Evolutionary conservation across 2,329 filamentous ascomycete genomes (phyloP).

Genomic region (Alternaria triticimaculans): DNA sequence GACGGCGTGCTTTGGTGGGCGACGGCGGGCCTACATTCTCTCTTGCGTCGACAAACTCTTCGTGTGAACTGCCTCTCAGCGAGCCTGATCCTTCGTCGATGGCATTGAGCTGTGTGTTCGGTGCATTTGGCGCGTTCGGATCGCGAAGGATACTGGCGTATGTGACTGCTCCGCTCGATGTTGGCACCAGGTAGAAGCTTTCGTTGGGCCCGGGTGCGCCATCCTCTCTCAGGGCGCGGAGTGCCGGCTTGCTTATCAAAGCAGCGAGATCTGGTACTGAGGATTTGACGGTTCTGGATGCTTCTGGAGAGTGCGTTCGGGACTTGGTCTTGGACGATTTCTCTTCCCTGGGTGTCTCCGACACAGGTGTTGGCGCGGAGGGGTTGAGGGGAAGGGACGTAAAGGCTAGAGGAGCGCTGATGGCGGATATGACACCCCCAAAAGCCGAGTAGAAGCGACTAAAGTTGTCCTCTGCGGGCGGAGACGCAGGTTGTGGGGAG

Average conservation of each 20-base stretch:
- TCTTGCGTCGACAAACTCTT: conserved; percentile 88
- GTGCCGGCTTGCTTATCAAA: conserved; percentile 83
- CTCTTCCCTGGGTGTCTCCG: conserved; percentile 30
- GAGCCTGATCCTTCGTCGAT: conserved; percentile 50
- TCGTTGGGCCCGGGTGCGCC: conserved; percentile 56
- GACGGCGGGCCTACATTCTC: conserved; percentile 65
- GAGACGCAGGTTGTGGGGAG: conserved; percentile 21
- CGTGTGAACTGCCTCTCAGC: conserved; percentile 50
- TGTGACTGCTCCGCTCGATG: conserved; percentile 86
- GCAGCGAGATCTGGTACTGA: conserved; percentile 78
- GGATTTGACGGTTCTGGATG: conserved; percentile 44
- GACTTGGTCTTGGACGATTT: conserved; percentile 32
- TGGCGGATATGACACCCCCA: conserved; percentile 82
- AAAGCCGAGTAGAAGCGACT: conserved; percentile 92
- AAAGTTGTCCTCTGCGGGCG: conserved; percentile 75
- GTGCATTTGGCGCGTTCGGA: conserved; percentile 45
- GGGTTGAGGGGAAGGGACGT: conserved; percentile 78
- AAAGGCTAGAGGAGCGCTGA: conserved; percentile 91
- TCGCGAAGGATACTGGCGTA: conserved; percentile 82
- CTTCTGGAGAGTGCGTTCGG: conserved; percentile 35
- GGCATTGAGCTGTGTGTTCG: conserved; percentile 53
- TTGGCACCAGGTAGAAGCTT: conserved; percentile 89
- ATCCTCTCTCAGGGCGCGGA: conserved; percentile 76
- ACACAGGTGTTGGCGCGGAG: conserved; percentile 33
- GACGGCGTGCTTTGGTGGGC: conserved; percentile 49